These are phyloP conservation scores for Triticum turgidum DNA, from an alignment of 176 grass and related monocot species.

Conservation along the genomic window DNA sequence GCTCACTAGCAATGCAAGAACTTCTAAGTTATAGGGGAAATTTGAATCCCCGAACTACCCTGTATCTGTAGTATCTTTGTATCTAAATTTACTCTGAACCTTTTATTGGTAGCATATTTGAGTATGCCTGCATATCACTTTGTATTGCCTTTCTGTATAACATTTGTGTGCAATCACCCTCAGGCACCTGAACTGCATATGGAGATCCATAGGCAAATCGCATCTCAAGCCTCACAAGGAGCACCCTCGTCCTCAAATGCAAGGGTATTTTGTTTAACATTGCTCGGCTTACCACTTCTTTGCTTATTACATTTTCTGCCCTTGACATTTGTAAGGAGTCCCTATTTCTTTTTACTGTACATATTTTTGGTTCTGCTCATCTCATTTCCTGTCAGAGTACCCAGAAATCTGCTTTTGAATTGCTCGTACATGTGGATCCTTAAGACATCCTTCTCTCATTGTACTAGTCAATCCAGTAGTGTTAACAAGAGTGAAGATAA, in stretches of 20 bases:
- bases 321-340: not conserved
- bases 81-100: not conserved
- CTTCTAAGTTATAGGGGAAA: not conserved
- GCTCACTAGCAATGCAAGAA: not conserved
- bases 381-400: not conserved
- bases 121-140: not conserved
- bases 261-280: constrained; percentile 46
- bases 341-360: not conserved
- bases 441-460: not conserved
- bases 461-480: not conserved
- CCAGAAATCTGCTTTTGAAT: not conserved
- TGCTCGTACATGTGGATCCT: not conserved
- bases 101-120: not conserved
- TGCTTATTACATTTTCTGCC: not conserved
- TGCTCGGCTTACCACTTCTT: not conserved
- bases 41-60: not conserved
- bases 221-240: constrained; percentile 47
- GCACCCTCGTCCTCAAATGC: constrained; percentile 36
- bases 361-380: not conserved
- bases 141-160: constrained; percentile 5
- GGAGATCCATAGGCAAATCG: constrained; percentile 71
- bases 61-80: not conserved
- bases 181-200: constrained; percentile 67
- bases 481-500: not conserved
- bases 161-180: not conserved